Base-by-base conservation (phyloP, 2,329 filamentous ascomycete species). In the Colletotrichum falcatum region DNA sequence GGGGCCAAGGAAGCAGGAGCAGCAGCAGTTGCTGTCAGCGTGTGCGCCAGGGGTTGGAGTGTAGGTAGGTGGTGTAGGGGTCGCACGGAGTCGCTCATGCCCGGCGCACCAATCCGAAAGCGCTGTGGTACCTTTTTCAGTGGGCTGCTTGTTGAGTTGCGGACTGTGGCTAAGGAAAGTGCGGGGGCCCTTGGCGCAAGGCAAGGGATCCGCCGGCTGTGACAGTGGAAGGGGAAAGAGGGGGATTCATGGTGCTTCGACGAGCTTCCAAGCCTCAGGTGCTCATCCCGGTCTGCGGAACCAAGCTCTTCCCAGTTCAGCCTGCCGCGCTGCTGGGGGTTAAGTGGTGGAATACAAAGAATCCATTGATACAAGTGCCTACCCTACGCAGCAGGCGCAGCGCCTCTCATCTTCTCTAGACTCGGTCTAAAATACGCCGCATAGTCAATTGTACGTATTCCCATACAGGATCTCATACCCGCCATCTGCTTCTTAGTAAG, bases 201-300 rank as follows among this genome's bases (percentile, higher is more conserved):
- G 66, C 4, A 42, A 28, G 44, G 67, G 58, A 67, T 54, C 67
- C 67, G 61, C 63, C 33, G 20, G 44, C 61, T 53, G 51, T 70
- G 28, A 37, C 67, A 70, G 56, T 62, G 58, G 48, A 51, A 6
- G 67, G 58, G 56, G 66, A 46, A 56, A 51, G 62, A 63, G 61
- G 66, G 64, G 49, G 55, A 39, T 70, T 70, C 67, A 70, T 26
- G 51, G 42, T 48, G 67, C 56, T 70, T 70, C 67, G 67, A 70
- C n/a, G 67, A 54, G 64, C 63, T 70, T 67, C 67, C 44, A 70
- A 70, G 62, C 42, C 44, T 61, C 63, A 37, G n/a, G 28, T 66
- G 62, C 62, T 58, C 44, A 70, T 53, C 63, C 67, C 14, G 49
- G 67, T 28, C 11, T 37, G 48, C 44, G 51, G 60, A 44, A 58